Base-by-base conservation (phyloP, 208 protist genomes). In the Angomonas desouzai region DNA sequence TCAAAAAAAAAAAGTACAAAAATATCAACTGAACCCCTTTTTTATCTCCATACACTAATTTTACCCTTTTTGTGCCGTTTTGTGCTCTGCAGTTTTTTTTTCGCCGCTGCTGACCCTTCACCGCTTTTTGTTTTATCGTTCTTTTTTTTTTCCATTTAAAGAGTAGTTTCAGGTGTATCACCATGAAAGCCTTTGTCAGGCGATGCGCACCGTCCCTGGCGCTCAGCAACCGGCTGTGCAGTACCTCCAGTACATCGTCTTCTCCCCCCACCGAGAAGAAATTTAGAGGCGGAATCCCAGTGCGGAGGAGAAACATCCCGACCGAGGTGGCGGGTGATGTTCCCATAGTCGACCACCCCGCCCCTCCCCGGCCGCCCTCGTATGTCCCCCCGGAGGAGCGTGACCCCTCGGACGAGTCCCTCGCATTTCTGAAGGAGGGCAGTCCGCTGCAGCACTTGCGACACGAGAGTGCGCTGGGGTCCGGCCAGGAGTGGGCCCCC, bases 351-450 rank as follows among this genome's bases (percentile, higher is more conserved):
- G 77, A 85, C 48, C 72, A 61, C 1, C 77, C 81, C 2, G 58
- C 49, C 22, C 83, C 83, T 13, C 89, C 89, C 0, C 77, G 76
- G 0, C 83, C 89, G 0, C 76, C 80, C 11, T 74, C 66, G 45
- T 95, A 95, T 67, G 75, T 91, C 4, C 86, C 89, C 7, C 84
- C 85, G 0, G 77, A 78, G 56, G 47, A 90, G 72, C 83, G 89
- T 20, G 68, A 79, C 53, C 51, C 77, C 0, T 48, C 66, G 20
- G 89, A 92, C 57, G 77, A 80, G 32, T 93, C 84, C 6, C 70
- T 95, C 0, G 56, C 55, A 0, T 93, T 92, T 71, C 58, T 93
- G 55, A 74, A 68, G 34, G 55, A 64, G 11, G 70, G 71, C 20
- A 75, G 60, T 23, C 77, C 76, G n/a, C 43, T 78, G 43, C 40